Evolutionary conservation across 768 basidiomycete species (phyloP).

Genomic region (Clitopilus hobsonii): DNA sequence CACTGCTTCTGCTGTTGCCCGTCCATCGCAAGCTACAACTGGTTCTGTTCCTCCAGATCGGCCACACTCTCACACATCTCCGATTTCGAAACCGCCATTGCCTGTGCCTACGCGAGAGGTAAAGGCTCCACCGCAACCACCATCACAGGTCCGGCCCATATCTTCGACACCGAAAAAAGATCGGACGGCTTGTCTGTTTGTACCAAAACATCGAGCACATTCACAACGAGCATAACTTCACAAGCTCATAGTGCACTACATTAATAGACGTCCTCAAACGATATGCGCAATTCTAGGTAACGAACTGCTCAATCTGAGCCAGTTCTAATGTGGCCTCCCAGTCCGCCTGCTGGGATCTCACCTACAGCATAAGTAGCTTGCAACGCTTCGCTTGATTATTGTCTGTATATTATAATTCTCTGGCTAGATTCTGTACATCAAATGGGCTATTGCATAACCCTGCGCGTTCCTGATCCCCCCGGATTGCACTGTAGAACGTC

Average conservation of each 20-base stretch:
- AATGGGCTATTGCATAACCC: not conserved
- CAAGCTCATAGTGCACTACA: not conserved
- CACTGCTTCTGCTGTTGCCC: no score
- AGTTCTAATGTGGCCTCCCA: no score
- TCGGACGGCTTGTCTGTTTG: slow-evolving; percentile 59
- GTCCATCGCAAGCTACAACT: slow-evolving; percentile 8
- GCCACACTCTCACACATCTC: slow-evolving; percentile 10
- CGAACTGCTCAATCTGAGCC: no score
- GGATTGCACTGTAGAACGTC: not conserved
- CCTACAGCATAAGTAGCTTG: not conserved
- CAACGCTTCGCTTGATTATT: not conserved
- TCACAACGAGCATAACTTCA: slow-evolving; percentile 41
- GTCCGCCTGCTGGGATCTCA: not conserved
- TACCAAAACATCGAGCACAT: slow-evolving; percentile 69
- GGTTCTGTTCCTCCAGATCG: slow-evolving; percentile 11
- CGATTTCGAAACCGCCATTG: slow-evolving; percentile 4
- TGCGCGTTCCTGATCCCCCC: not conserved
- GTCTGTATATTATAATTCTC: not conserved
- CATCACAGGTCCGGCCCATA: slow-evolving; percentile 20
- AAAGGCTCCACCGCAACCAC: slow-evolving; percentile 6
- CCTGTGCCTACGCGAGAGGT: slow-evolving; percentile 7
- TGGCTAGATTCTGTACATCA: not conserved
- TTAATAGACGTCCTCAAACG: no score
- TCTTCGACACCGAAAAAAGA: slow-evolving; percentile 51
- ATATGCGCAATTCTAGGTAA: no score